Percentiles rank a stretch among this genome's conserved stretches.
Conservation (phyloP, 2,329 filamentous ascomycete species). For the Venturia pyrina region DNA sequence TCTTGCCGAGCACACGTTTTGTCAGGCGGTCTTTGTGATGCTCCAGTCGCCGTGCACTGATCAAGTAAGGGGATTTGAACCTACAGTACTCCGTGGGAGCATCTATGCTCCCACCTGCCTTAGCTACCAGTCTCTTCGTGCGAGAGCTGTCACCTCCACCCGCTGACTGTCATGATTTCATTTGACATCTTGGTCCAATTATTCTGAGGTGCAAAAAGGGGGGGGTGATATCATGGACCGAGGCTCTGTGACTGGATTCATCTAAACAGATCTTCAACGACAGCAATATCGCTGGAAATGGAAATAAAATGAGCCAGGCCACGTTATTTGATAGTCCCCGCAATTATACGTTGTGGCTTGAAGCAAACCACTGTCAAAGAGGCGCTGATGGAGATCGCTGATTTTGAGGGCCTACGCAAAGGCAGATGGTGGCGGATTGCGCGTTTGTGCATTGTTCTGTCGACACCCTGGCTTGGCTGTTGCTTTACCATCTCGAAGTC, state of each 20-base stretch:
- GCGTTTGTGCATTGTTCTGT: background rate
- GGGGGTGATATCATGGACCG: background rate
- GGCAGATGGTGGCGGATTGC: background rate
- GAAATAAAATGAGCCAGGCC: background rate
- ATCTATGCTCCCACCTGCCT: background rate
- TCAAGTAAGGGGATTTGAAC: background rate
- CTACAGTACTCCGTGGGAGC: background rate
- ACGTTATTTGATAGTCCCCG: background rate
- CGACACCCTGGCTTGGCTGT: background rate
- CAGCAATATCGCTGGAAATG: background rate
- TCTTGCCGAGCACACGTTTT: background rate
- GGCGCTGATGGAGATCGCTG: background rate
- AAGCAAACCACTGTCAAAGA: background rate
- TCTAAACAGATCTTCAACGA: background rate
- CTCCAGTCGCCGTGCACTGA: background rate
- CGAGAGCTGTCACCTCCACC: background rate
- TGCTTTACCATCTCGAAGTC: background rate
- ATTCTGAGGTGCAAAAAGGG: background rate
- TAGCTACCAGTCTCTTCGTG: background rate
- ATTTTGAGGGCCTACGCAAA: background rate
- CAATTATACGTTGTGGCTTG: constrained; percentile 2
- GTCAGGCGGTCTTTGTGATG: background rate
- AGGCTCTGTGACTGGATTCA: background rate
- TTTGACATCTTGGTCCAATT: constrained; percentile 1
- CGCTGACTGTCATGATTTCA: background rate